These are phyloP conservation scores for Diaporthe citri DNA, from an alignment of 2,329 filamentous ascomycete species.

Conservation along the genomic window DNA sequence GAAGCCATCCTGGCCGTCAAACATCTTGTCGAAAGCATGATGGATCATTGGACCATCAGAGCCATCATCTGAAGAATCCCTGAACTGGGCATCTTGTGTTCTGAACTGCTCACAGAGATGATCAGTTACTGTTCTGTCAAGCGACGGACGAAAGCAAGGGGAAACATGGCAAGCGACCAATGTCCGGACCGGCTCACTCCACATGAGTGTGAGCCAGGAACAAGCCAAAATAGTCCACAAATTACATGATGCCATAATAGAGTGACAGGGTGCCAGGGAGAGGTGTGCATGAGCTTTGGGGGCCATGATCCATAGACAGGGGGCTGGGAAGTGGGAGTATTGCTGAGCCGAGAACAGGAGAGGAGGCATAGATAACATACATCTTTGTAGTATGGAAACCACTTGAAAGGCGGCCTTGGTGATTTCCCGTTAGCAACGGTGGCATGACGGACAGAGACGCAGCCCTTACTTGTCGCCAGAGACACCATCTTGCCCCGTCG, in stretches of 20 bases:
- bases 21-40: slow-evolving; percentile 71
- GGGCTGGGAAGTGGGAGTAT: background rate
- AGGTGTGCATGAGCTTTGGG: background rate
- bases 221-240: background rate
- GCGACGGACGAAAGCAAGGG: background rate
- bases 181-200: background rate
- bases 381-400: slow-evolving; percentile 67
- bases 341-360: background rate
- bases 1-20: slow-evolving; percentile 67
- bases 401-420: slow-evolving; percentile 54
- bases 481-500: slow-evolving; percentile 54
- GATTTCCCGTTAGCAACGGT: slow-evolving; percentile 46
- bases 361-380: slow-evolving; percentile 50
- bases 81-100: slow-evolving; percentile 58
- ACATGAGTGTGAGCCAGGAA: background rate
- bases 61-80: slow-evolving; percentile 69
- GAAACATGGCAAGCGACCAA: background rate
- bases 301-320: background rate
- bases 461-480: slow-evolving; percentile 49
- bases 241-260: background rate
- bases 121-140: background rate
- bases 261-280: background rate
- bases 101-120: slow-evolving; percentile 56
- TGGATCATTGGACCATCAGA: slow-evolving; percentile 67
- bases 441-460: slow-evolving; percentile 39